A percentile compares a stretch with the other conserved stretches of the same genome.
Evolutionary conservation across 148 eudicot genomes (phyloP).

Genomic region (Cornus florida): DNA sequence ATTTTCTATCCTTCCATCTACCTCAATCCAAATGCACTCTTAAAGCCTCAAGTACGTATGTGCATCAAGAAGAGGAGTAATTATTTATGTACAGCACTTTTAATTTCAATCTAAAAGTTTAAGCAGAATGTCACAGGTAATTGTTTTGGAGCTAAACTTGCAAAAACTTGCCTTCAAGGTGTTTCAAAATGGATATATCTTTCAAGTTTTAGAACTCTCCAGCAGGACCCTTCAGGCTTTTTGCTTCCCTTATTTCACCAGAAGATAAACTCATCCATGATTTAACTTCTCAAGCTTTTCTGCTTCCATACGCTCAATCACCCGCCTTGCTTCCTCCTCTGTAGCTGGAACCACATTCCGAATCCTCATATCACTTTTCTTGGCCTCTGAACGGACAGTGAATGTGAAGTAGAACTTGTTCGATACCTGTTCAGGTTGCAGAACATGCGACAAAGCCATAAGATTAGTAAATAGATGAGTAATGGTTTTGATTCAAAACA

Average conservation of each 20-base stretch:
- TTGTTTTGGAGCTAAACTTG: not conserved
- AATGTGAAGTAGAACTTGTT: conserved; percentile 96
- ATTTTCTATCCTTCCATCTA: too few species aligned
- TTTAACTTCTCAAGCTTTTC: conserved; percentile 28
- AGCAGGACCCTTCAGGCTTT: not conserved
- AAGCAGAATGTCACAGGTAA: not conserved
- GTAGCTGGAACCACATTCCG: conserved; percentile 84
- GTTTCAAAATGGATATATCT: not conserved
- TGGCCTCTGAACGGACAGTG: conserved; percentile 55
- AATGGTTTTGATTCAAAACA: not conserved
- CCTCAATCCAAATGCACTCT: too few species aligned
- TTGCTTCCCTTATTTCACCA: not conserved
- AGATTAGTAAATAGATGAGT: not conserved
- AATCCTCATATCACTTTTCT: conserved; percentile 50
- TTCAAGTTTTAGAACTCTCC: not conserved
- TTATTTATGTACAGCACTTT: not conserved
- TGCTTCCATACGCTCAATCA: conserved; percentile 87
- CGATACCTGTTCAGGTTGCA: conserved; percentile 55
- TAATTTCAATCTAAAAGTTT: too few species aligned
- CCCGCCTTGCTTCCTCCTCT: conserved; percentile 88
- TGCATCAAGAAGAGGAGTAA: not conserved
- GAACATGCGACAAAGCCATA: not conserved
- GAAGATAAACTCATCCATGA: not conserved
- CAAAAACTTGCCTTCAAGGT: not conserved
- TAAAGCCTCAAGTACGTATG: too few species aligned